phyloP scores from a whole-genome alignment of 2,329 filamentous ascomycete species.

The Hymenoscyphus repandus region DNA sequence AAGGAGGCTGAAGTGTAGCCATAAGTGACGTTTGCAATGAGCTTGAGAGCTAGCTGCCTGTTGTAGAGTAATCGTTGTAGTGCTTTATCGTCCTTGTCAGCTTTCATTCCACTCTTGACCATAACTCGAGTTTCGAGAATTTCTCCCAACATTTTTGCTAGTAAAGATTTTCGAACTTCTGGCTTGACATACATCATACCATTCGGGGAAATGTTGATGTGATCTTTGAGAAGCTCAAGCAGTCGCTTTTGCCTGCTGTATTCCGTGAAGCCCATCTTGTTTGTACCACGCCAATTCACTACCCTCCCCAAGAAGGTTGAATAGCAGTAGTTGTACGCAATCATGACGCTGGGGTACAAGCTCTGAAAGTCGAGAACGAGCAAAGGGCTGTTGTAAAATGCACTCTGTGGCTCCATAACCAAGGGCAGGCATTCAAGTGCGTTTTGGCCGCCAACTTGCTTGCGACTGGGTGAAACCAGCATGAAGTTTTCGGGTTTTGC shows the following conservation, averaged over 20 bases:
- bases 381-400: constrained; percentile 85
- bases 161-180: constrained; percentile 78
- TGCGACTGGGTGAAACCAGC: constrained; percentile 80
- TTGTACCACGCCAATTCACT: constrained; percentile 78
- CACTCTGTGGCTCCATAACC: constrained; percentile 96
- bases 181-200: constrained; percentile 93
- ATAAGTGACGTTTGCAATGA: constrained; percentile 98
- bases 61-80: constrained; percentile 89
- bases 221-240: constrained; percentile 70
- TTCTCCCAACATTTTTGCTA: constrained; percentile 95
- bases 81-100: constrained; percentile 80
- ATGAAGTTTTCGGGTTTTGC: constrained; percentile 95
- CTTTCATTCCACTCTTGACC: constrained; percentile 96
- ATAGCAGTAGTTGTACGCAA: constrained; percentile 98
- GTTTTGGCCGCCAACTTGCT: constrained; percentile 91
- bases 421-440: constrained; percentile 89
- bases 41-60: constrained; percentile 85
- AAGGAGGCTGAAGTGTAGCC: constrained; percentile 97
- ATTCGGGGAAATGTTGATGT: constrained; percentile 91
- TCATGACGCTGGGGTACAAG: constrained; percentile 96
- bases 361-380: constrained; percentile 95
- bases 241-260: constrained; percentile 74
- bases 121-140: constrained; percentile 95
- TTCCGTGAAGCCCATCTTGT: constrained; percentile 92
- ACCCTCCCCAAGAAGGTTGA: constrained; percentile 91